Evolutionary conservation across 495 filamentous ascomycete species (phyloP), one percentile per base, ranked within the genome.

Genomic region (Aspergillus biplanus): DNA sequence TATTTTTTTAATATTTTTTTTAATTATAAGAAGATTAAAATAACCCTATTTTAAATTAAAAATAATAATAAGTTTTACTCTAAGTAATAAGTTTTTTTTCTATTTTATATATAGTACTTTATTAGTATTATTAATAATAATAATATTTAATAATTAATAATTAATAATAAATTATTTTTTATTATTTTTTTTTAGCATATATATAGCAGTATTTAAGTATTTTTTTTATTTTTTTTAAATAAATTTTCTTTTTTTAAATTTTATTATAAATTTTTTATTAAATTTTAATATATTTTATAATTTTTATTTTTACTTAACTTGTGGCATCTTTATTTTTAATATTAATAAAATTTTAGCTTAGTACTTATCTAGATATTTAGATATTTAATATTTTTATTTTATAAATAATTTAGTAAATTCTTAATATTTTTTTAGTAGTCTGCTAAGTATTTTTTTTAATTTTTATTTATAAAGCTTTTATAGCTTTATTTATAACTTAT

Each of bases 121-220:
- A 2, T 27, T 27, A 2, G 21, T 27, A 27, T 27, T 27, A 27
- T 27, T 27, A 53, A 53, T 53, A 53, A 32, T 53, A 27, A 27
- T 27, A 27, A 27, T 27, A 56, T 33, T 34, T 37, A 35, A 5
- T 53, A 53, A 21, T 53, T 21, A 53, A 53, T 21, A 53, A 31
- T 21, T 31, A 53, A 31, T 31, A 53, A 31, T 31, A 33, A 53
- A 12, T 53, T 4, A 1, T 39, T 8, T 39, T 39, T 39, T 39
- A 39, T 39, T 39, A 39, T 39, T 39, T 39, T 39, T 39, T 39
- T 39, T 39, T 27, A 39, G 37, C 4, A 39, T 13, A 39, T 8
- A 39, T 39, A 39, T 39, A n/a, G n/a, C n/a, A n/a, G n/a, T 39
- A 27, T 27, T 27, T 27, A 27, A 27, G 2, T 27, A 27, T 27